Evolutionary conservation across 371 early-diverging fungal genomes (phyloP), one percentile per base, ranked within the genome.

Genomic region (Fennellomyces sp.): DNA sequence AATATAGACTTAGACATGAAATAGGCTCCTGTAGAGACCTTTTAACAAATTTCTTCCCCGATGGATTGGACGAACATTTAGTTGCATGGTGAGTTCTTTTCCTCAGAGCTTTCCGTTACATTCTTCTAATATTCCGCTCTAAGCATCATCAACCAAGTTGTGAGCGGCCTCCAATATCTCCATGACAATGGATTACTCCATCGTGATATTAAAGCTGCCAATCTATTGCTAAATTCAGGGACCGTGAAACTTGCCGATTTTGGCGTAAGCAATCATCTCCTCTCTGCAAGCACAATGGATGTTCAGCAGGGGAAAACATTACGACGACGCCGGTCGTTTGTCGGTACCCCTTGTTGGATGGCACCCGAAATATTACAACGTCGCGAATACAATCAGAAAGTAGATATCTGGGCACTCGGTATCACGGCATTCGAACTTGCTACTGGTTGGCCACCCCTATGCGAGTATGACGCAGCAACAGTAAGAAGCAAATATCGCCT

Each of bases 381-480:
- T 11, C 75, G 81, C 35, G 81, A 85, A 4, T 91, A 90, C 68
- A 91, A 92, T 57, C 84, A 76, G 56, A 91, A 90, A 69, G 87
- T 87, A 5, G 95, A 95, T 68, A 85, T 95, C 17, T 95, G 95
- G 95, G 88, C 92, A 2, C 78, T 97, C 8, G 99, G 98, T 1
- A 96, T 98, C 58, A 97, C 99, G 3, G 89, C 94, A 19, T 91
- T 95, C 51, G 99, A 98, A 68, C 83, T 98, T 36, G 93, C 95
- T 15, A 92, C 91, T 25, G 97, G 97, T 7, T 89, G 88, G 52
- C 99, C 98, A 1, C 98, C 98, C 3, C 92, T 89, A 58, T 89
- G 93, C 5, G 90, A 97, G 45, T 85, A 89, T 56, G 96, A 96
- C 66, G 94, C 96, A 6, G 78, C 94, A 30, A 85, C 91, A 10